These are phyloP conservation scores for Lentithecium fluviatile DNA, from an alignment of 495 filamentous ascomycete genomes.

Conservation along the genomic window DNA sequence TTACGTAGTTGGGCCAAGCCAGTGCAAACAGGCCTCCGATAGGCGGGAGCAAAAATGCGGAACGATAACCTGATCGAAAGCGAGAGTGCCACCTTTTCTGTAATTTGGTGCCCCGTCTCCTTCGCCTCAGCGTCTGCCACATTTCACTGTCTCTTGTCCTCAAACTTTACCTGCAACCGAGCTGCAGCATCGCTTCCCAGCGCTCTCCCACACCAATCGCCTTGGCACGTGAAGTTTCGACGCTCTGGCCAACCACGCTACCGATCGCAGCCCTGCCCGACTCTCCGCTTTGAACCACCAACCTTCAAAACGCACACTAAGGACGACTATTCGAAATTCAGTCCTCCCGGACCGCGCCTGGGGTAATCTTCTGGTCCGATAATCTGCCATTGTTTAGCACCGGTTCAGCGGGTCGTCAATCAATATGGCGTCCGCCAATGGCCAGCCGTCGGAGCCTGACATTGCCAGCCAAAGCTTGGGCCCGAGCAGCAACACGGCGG, in stretches of 20 bases:
- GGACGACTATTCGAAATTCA: too few species aligned
- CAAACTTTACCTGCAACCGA: constrained; percentile 1
- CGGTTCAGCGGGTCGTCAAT: background rate
- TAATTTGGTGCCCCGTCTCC: too few species aligned
- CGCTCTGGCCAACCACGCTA: background rate
- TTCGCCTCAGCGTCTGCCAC: too few species aligned
- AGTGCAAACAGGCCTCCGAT: too few species aligned
- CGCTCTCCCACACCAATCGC: background rate
- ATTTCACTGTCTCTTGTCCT: background rate
- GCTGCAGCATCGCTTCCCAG: background rate
- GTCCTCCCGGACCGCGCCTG: too few species aligned
- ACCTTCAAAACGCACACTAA: background rate
- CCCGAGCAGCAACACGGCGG: constrained; percentile 10
- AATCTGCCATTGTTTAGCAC: background rate
- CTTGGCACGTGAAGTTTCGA: constrained; percentile 21
- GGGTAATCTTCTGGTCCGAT: too few species aligned
- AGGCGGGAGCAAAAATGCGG: too few species aligned
- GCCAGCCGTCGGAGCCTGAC: constrained; percentile 10
- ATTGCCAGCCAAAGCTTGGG: constrained; percentile 23
- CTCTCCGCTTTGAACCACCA: background rate
- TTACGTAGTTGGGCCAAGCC: too few species aligned
- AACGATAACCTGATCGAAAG: too few species aligned
- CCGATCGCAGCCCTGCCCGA: background rate
- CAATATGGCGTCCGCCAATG: constrained; percentile 26
- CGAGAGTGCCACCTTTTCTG: too few species aligned